Base-by-base conservation (phyloP, 2,329 filamentous ascomycete species). In the Colletotrichum tamarilloi region DNA sequence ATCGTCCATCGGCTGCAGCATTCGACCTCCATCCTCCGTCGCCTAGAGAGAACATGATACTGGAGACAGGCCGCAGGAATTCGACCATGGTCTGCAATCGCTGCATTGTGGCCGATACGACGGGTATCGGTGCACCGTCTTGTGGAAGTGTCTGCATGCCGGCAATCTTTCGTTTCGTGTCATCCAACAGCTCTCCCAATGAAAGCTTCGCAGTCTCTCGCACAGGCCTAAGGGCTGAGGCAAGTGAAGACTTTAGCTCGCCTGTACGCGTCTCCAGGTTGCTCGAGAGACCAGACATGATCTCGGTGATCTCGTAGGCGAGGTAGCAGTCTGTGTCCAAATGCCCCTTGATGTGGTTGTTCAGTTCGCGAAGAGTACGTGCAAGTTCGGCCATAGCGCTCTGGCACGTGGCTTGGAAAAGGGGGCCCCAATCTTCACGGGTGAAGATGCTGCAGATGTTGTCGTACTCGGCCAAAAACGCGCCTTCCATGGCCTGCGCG, bases 231-330 rank as follows among this genome's bases (percentile, higher is more conserved):
- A 98, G 85, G 9, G 95, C 94, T 67, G 97, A 94, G 5, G 94
- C 92, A 64, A 99, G 90, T 6, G 94, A 90, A 35, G 90, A 87
- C 80, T 98, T 98, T 71, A 98, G 87, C 78, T 98, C 95, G 2
- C 95, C 95, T 0, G 95, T 97, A 74, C 93, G 92, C 5, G 90
- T 89, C 75, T 98, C 96, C 4, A 99, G 85, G 52, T 93, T 92
- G 68, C 92, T 92, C 2, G 95, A 95, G 60, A 98, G 87, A 14
- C 89, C 89, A 0, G 94, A 94, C 59, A 98, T 91, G 73, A 98
- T 94, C 78, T 98, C 96, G 38, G 97, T 94, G 38, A 98, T 94
- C 80, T 99, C 97, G 81, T 97, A 99, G 8, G 95, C 95, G 62
- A 99, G 89, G 81, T 94, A 98, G 82, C 96, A 98, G 81, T 99